Percentiles rank a stretch among this genome's conserved stretches.
Conservation (phyloP, 371 early-diverging fungal genomes). For the Mucor piriformis region DNA sequence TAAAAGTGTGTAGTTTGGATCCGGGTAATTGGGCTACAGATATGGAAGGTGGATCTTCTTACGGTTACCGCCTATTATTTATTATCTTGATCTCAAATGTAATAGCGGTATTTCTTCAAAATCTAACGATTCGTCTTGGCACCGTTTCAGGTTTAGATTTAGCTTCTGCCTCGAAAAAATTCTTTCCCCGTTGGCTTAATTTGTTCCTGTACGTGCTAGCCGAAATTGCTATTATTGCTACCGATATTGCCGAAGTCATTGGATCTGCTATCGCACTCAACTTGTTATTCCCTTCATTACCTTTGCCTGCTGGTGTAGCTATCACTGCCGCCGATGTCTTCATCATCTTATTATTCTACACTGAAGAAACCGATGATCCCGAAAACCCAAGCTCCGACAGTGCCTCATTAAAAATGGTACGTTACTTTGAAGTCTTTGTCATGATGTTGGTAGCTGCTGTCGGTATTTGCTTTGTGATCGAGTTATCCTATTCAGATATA, state of each 20-base stretch:
- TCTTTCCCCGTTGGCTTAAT: conserved; percentile 60
- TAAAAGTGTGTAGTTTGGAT: conserved; percentile 52
- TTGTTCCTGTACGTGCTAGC: conserved; percentile 69
- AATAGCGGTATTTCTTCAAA: conserved; percentile 79
- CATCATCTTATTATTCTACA: conserved; percentile 69
- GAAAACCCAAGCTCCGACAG: conserved; percentile 25
- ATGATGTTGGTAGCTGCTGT: conserved; percentile 69
- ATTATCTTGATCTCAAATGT: conserved; percentile 76
- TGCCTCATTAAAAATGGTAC: conserved; percentile 48
- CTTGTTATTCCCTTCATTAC: conserved; percentile 70
- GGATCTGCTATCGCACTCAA: conserved; percentile 84
- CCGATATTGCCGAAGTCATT: conserved; percentile 84
- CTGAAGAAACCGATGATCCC: conserved; percentile 46
- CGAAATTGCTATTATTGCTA: conserved; percentile 78
- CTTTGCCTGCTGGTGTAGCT: conserved; percentile 76
- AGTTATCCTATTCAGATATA: conserved; percentile 64
- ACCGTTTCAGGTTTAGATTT: conserved; percentile 78
- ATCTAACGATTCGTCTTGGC: conserved; percentile 76
- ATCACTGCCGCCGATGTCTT: conserved; percentile 81
- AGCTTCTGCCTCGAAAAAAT: conserved; percentile 67
- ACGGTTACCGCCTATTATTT: conserved; percentile 74
- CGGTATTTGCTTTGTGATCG: conserved; percentile 70
- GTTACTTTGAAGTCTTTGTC: conserved; percentile 71
- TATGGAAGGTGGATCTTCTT: conserved; percentile 74
- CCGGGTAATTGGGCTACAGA: conserved; percentile 85